Evolutionary conservation across 352 stramenopile species (phyloP), one percentile per base, ranked within the genome.

Genomic region (Elongisporangium prolatum): DNA sequence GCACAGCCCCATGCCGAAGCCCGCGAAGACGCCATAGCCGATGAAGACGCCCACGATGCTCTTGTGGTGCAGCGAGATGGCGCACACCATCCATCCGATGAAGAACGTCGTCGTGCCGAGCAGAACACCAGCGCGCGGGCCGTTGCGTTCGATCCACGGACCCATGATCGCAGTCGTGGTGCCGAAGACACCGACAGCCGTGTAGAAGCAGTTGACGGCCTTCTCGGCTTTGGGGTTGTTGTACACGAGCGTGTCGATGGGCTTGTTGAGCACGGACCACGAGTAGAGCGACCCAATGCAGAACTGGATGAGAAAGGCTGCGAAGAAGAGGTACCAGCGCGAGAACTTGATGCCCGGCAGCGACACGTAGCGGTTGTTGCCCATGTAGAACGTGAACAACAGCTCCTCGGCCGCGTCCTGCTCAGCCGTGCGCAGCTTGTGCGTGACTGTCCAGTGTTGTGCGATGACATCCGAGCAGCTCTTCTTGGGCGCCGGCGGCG

Each of bases 131-230:
- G 63, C 63, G 9, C 80, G 77, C 1, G 81, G 81, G 0, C 81
- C 81, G 38, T 82, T 68, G 44, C 77, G 76, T 57, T 91, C 81
- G 50, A 89, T 83, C 71, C 76, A 86, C 17, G 77, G 80, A 2
- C 81, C 81, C 68, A 89, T 78, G 57, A 81, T 80, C 20, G 81
- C 80, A 0, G 77, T 81, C 13, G 81, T 75, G 0, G 69, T 75
- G 24, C 81, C 81, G 49, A 88, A 81, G 9, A 89, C 66, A 18
- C 80, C 80, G 18, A 86, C 75, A 0, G 75, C 69, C 14, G 84
- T 89, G 68, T 89, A 91, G 64, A 91, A 91, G 22, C 78, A 70
- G 52, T 88, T 86, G 21, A 90, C 81, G 1, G 80, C 80, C 56
- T 80, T 80, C 17, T 73, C 77, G 22, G 77, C 73, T 24, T 67